Percentiles rank a stretch among this genome's conserved stretches.
phyloP scores from a whole-genome alignment of 108 stramenopile species.

The Skeletonema menzelii region DNA sequence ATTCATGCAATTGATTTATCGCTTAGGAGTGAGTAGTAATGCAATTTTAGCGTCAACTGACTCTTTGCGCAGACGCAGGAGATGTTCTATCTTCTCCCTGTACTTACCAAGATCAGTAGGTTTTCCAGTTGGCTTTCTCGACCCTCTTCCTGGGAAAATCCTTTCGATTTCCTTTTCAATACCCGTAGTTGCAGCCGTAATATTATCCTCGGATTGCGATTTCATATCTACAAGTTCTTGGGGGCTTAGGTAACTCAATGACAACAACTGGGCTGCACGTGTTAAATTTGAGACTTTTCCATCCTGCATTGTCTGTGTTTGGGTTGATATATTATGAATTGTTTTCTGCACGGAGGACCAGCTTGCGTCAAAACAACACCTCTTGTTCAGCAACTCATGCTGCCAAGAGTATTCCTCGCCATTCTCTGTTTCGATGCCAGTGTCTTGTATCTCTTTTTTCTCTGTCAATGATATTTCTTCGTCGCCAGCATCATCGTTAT shows the following conservation, averaged over 20 bases:
- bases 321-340: neutral
- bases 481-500: neutral
- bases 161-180: conserved; percentile 15
- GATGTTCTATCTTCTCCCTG: conserved; percentile 13
- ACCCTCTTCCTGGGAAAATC: conserved; percentile 29
- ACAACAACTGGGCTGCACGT: conserved; percentile 18
- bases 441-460: neutral
- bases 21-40: conserved; percentile 24
- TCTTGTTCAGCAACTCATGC: conserved; percentile 3
- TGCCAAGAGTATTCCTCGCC: conserved; percentile 1
- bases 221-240: conserved; percentile 4
- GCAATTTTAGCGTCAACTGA: conserved; percentile 22
- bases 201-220: conserved; percentile 15
- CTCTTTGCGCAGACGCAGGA: conserved; percentile 26
- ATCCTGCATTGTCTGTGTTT: neutral
- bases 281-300: conserved; percentile 4
- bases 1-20: neutral
- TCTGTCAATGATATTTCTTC: neutral
- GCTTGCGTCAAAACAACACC: neutral
- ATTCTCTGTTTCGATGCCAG: neutral
- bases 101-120: conserved; percentile 4
- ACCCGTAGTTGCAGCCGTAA: conserved; percentile 10
- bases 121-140: neutral
- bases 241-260: conserved; percentile 10
- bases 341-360: conserved; percentile 16